Percentiles rank a stretch among this genome's conserved stretches.
Conservation (phyloP, 768 basidiomycete species). For the Rhodotorula toruloides region DNA sequence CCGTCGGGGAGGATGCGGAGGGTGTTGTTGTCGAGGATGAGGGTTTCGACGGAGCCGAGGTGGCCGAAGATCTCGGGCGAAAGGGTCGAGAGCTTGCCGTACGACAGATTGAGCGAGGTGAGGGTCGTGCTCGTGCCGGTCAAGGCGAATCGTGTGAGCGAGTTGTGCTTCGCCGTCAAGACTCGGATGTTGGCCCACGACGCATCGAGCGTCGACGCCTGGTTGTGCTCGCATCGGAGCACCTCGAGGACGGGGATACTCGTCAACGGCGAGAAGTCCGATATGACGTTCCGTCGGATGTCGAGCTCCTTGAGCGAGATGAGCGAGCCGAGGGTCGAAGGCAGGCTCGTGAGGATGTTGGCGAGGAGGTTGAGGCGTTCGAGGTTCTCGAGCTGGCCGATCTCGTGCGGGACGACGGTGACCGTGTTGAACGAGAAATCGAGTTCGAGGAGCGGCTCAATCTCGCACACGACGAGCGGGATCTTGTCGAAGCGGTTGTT, state of each 20-base stretch:
- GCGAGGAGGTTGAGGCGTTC: conserved; percentile 76
- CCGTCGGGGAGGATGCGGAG: conserved; percentile 79
- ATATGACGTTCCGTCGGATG: conserved; percentile 76
- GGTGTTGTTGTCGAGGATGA: conserved; percentile 79
- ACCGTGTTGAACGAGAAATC: conserved; percentile 94
- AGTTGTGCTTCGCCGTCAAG: conserved; percentile 78
- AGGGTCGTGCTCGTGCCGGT: conserved; percentile 55
- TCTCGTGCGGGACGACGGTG: conserved; percentile 68
- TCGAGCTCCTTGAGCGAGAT: conserved; percentile 66
- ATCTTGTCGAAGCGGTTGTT: conserved; percentile 85
- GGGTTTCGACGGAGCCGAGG: conserved; percentile 62
- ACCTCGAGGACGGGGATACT: conserved; percentile 63
- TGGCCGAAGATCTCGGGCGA: conserved; percentile 66
- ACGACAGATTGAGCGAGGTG: conserved; percentile 74
- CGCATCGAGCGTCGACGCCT: conserved; percentile 71
- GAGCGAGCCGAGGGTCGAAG: conserved; percentile 58
- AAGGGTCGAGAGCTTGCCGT: conserved; percentile 78
- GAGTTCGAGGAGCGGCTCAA: conserved; percentile 70
- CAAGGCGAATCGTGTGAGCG: conserved; percentile 69
- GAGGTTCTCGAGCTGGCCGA: conserved; percentile 64
- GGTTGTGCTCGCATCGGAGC: conserved; percentile 76
- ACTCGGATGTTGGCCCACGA: conserved; percentile 61
- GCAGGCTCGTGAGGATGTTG: conserved; percentile 71
- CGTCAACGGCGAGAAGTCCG: conserved; percentile 65
- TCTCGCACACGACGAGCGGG: conserved; percentile 67